Evolutionary conservation across 495 filamentous ascomycete genomes (phyloP), one percentile per base, ranked within the genome.

Genomic region (Copromyces sp.): DNA sequence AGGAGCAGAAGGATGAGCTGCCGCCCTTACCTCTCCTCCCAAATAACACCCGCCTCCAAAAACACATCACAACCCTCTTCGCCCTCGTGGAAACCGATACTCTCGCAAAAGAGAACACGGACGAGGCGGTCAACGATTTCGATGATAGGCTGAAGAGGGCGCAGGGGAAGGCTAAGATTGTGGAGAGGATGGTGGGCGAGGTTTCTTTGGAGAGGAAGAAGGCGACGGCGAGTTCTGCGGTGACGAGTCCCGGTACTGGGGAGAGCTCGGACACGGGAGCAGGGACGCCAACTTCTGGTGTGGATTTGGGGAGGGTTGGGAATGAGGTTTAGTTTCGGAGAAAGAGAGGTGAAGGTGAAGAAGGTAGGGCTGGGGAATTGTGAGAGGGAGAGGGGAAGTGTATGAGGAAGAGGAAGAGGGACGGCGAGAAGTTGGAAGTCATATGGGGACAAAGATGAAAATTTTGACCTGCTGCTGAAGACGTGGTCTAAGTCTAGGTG

Each of bases 141-240:
- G 94, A 98, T 75, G 93, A 95, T 78, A 85, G 94, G 41, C 75
- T 95, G 69, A 93, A 91, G 82, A 87, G 91, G 74, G 94, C 93
- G 11, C 83, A 90, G 70, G 88, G 89, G n/a, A 95, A 95, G 78
- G 86, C 86, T 1, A 95, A 92, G 79, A 86, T 98, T 68, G 91
- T 97, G 61, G 91, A 94, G 81, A 88, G 88, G 47, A 84, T 91
- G 35, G 82, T 91, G 17, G 90, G 90, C 0, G 92, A 93, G 74
- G 78, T 77, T 6, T n/a, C 42, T 61, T 71, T 37, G 77, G 41
- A 5, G n/a, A 40, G 12, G 39, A 40, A 9, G 39, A 40, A 40
- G 39, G 39, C 39, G 0, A 4, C 35, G 35, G 35, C 24, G 24
- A 24, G 40, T 9, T 29, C 20, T 9, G 20, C 0, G 24, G 47